phyloP scores from a whole-genome alignment of 805 yeast species.

The Zygosaccharomyces pseudorouxii region DNA sequence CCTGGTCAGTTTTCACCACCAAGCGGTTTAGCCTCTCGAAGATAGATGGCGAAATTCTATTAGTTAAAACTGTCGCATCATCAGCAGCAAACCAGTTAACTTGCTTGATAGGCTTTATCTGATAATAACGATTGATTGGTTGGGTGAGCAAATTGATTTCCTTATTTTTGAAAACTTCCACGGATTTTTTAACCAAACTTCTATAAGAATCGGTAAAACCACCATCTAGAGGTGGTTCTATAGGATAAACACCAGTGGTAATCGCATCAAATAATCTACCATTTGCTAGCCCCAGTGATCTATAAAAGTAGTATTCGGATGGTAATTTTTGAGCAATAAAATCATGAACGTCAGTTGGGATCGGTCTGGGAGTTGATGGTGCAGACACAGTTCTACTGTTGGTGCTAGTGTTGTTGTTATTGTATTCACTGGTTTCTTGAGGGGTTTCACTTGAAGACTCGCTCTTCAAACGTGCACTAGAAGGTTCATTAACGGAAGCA shows the following conservation, averaged over 20 bases:
- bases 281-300: constrained; percentile 64
- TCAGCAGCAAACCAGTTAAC: constrained; percentile 50
- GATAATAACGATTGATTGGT: constrained; percentile 78
- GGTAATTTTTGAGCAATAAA: constrained; percentile 81
- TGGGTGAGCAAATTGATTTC: constrained; percentile 65
- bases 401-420: background rate
- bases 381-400: constrained; percentile 2
- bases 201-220: constrained; percentile 55
- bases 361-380: constrained; percentile 14
- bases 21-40: constrained; percentile 40
- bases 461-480: background rate
- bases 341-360: constrained; percentile 79
- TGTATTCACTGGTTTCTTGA: background rate
- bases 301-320: constrained; percentile 77
- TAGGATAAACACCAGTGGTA: constrained; percentile 55
- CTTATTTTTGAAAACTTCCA: constrained; percentile 49
- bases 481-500: constrained; percentile 23
- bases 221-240: constrained; percentile 65
- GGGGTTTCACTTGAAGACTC: constrained; percentile 6
- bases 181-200: constrained; percentile 44
- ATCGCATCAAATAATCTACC: constrained; percentile 61
- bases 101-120: constrained; percentile 58
- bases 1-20: constrained; percentile 28
- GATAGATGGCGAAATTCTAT: constrained; percentile 51
- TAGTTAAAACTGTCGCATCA: constrained; percentile 41